Conservation (phyloP, 1,284 basidiomycete species). For the Papiliotrema laurentii region DNA sequence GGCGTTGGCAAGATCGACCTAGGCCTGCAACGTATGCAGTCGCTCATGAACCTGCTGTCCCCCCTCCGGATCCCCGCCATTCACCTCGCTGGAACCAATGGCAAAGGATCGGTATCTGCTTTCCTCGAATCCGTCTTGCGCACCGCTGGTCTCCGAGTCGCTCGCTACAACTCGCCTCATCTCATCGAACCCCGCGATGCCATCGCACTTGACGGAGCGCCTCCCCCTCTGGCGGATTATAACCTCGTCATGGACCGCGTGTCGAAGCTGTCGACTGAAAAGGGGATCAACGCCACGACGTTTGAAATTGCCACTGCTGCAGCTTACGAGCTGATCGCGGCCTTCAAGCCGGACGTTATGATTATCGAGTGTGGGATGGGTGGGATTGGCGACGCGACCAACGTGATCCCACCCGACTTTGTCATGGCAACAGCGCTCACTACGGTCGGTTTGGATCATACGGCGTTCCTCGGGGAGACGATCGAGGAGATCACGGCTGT, state of each 20-base stretch:
- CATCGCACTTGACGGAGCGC: constrained; percentile 63
- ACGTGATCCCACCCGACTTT: constrained; percentile 67
- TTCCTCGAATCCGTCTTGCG: constrained; percentile 72
- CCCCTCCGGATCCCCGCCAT: constrained; percentile 73
- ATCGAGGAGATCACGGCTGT: constrained; percentile 71
- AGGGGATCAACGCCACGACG: constrained; percentile 56
- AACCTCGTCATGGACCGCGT: constrained; percentile 54
- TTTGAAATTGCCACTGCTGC: constrained; percentile 84
- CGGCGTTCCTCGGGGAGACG: constrained; percentile 77
- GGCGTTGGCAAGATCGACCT: constrained; percentile 59
- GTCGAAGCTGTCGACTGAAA: constrained; percentile 53
- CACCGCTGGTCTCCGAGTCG: constrained; percentile 59
- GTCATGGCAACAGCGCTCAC: constrained; percentile 78
- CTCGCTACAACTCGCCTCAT: constrained; percentile 90
- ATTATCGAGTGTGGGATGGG: constrained; percentile 95
- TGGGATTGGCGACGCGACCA: constrained; percentile 87
- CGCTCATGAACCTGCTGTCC: constrained; percentile 59
- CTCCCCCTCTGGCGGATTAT: constrained; percentile 58
- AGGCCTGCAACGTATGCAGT: constrained; percentile 64
- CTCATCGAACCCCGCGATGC: constrained; percentile 73
- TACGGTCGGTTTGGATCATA: constrained; percentile 87
- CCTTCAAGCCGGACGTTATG: constrained; percentile 65
- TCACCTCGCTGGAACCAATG: constrained; percentile 94
- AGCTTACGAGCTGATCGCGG: constrained; percentile 69
- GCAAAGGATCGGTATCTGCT: constrained; percentile 89